Evolutionary conservation across 192 early-diverging fungal species (phyloP).

Genomic region (Coemansia biformis): DNA sequence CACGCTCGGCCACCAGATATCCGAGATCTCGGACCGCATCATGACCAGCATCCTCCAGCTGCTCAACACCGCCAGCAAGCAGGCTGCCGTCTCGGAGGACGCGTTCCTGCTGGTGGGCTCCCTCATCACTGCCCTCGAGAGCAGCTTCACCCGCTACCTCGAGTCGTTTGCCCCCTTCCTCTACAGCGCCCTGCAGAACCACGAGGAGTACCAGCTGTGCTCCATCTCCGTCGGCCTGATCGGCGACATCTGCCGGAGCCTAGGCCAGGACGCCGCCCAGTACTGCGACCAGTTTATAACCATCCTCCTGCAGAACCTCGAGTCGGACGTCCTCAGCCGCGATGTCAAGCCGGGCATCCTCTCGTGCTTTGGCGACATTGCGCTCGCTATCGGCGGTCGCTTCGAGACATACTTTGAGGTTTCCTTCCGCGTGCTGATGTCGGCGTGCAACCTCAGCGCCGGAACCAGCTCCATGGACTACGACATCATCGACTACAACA

Average conservation of each 20-base stretch:
- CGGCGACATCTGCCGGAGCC: slow-evolving; percentile 90
- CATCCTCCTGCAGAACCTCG: slow-evolving; percentile 70
- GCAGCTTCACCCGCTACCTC: slow-evolving; percentile 82
- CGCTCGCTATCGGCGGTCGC: slow-evolving; percentile 82
- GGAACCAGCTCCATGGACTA: slow-evolving; percentile 52
- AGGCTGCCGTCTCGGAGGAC: slow-evolving; percentile 85
- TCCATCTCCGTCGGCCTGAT: slow-evolving; percentile 93
- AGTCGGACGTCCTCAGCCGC: slow-evolving; percentile 71
- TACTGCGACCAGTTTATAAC: slow-evolving; percentile 87
- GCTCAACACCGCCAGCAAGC: slow-evolving; percentile 64
- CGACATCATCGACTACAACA: slow-evolving; percentile 84
- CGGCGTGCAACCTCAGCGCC: slow-evolving; percentile 69
- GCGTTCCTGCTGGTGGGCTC: slow-evolving; percentile 88
- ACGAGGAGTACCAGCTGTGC: slow-evolving; percentile 88
- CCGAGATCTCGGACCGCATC: slow-evolving; percentile 75
- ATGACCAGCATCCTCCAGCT: slow-evolving; percentile 85
- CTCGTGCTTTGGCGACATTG: slow-evolving; percentile 96
- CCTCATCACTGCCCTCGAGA: slow-evolving; percentile 70
- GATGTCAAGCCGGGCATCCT: slow-evolving; percentile 90
- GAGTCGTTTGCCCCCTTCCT: slow-evolving; percentile 82
- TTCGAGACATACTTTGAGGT: slow-evolving; percentile 81
- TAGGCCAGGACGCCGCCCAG: slow-evolving; percentile 61
- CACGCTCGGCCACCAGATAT: slow-evolving; percentile 66
- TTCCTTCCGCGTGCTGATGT: slow-evolving; percentile 80
- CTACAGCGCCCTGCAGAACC: slow-evolving; percentile 75